Percentiles rank a stretch among this genome's conserved stretches.
These are phyloP conservation scores for Candida broadrunensis DNA, from an alignment of 805 yeast genomes.

Conservation along the genomic window DNA sequence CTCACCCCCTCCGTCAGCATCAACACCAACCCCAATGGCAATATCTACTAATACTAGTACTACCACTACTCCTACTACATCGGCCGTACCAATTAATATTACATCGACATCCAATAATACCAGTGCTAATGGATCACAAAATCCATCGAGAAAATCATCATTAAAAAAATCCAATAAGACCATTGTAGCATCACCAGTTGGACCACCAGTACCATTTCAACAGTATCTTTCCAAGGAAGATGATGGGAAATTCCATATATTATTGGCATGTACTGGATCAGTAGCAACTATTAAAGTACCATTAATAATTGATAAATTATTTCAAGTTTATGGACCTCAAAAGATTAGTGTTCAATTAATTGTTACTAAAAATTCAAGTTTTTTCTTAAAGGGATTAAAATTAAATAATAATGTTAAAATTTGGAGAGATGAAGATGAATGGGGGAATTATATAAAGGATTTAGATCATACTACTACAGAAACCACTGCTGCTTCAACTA, in stretches of 20 bases:
- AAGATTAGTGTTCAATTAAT: conserved; percentile 81
- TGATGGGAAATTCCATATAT: conserved; percentile 82
- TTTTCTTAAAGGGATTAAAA: conserved; percentile 55
- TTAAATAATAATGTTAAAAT: conserved; percentile 68
- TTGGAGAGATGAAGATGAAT: conserved; percentile 94
- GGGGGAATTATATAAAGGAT: conserved; percentile 47
- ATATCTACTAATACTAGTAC: background rate
- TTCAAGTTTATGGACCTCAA: conserved; percentile 67
- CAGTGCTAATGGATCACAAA: conserved; percentile 2
- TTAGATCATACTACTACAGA: conserved; percentile 17
- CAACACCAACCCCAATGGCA: no score
- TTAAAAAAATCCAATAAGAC: conserved; percentile 45
- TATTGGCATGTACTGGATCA: conserved; percentile 92
- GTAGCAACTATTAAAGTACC: conserved; percentile 96
- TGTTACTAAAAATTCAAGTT: conserved; percentile 81
- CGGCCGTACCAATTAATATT: background rate
- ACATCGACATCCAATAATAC: background rate
- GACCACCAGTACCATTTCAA: conserved; percentile 72
- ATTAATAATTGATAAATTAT: conserved; percentile 78
- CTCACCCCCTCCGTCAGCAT: conserved; percentile 9
- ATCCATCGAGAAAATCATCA: conserved; percentile 18
- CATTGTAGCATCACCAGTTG: conserved; percentile 52
- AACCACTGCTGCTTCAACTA: conserved; percentile 17
- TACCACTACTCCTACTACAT: conserved; percentile 1
- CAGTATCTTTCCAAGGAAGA: conserved; percentile 70